Percentiles rank a stretch among this genome's conserved stretches.
These are phyloP conservation scores for Lasiosphaeria hispida DNA, from an alignment of 495 filamentous ascomycete genomes.

Conservation along the genomic window DNA sequence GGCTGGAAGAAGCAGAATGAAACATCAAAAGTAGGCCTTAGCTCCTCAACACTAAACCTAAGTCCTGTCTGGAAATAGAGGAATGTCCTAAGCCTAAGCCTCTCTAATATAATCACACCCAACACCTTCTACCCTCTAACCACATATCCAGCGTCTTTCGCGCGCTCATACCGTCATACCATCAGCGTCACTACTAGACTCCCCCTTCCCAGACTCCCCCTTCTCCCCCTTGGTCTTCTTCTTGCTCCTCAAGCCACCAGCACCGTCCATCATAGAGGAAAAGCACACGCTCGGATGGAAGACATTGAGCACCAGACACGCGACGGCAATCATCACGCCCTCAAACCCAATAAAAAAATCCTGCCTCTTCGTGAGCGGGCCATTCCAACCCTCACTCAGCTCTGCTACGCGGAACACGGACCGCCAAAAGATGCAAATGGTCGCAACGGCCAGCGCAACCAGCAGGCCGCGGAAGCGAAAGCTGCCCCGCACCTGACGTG, in stretches of 20 bases:
- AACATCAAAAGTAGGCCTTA: too few relatives aligned
- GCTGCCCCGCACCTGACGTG: slow-evolving; percentile 22
- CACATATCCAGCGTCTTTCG: too few relatives aligned
- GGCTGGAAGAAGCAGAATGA: too few relatives aligned
- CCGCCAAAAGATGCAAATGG: slow-evolving; percentile 59
- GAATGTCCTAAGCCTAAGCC: too few relatives aligned
- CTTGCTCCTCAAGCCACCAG: slow-evolving; percentile 13
- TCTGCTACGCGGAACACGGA: slow-evolving; percentile 64
- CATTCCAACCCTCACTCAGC: slow-evolving; percentile 59
- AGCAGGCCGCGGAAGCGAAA: slow-evolving; percentile 39
- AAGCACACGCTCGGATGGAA: slow-evolving; percentile 60
- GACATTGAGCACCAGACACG: slow-evolving; percentile 54
- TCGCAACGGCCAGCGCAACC: slow-evolving; percentile 46
- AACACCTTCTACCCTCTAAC: too few relatives aligned
- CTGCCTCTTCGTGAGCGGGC: slow-evolving; percentile 57
- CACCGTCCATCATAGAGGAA: slow-evolving; percentile 31
- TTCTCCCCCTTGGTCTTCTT: slow-evolving; percentile 2
- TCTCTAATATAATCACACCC: too few relatives aligned
- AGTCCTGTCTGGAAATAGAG: too few relatives aligned
- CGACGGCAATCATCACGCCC: slow-evolving; percentile 64
- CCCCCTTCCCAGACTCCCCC: not conserved
- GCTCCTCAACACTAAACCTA: too few relatives aligned
- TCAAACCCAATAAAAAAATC: slow-evolving; percentile 67
- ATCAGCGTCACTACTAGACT: not conserved
- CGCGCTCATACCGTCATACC: too few relatives aligned